Evolutionary conservation across 495 filamentous ascomycete species (phyloP).

Genomic region (Cercophora newfieldiana): DNA sequence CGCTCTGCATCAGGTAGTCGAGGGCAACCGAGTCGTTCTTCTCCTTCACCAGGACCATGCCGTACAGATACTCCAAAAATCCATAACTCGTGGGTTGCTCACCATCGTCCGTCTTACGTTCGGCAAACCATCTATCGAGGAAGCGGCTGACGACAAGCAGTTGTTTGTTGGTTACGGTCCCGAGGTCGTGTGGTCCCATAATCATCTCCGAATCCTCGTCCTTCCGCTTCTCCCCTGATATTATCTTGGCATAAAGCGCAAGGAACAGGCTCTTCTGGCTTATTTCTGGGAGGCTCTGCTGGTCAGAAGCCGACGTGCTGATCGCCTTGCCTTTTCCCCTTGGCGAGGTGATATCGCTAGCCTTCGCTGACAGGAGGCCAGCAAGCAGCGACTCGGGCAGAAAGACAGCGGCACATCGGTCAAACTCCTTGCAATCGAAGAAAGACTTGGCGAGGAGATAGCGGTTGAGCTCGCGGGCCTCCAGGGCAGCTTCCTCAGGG

Average conservation of each 20-base stretch:
- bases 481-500: constrained; percentile 70
- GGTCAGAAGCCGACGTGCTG: constrained; percentile 1
- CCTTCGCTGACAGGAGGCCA: constrained; percentile 54
- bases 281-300: constrained; percentile 43
- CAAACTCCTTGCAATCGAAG: constrained; percentile 94
- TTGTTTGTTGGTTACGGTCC: constrained; percentile 79
- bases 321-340: constrained; percentile 41
- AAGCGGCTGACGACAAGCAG: constrained; percentile 69
- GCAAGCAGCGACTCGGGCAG: constrained; percentile 70
- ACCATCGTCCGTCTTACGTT: constrained; percentile 59
- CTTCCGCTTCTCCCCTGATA: constrained; percentile 93
- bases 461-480: constrained; percentile 74
- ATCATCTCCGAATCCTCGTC: constrained; percentile 98
- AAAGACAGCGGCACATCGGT: constrained; percentile 90
- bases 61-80: constrained; percentile 90
- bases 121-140: constrained; percentile 73
- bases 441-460: constrained; percentile 92
- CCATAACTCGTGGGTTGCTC: constrained; percentile 67
- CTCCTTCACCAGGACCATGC: constrained; percentile 82
- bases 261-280: constrained; percentile 94
- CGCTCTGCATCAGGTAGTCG: constrained; percentile 78
- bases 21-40: constrained; percentile 84
- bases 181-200: constrained; percentile 86
- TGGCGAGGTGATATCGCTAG: constrained; percentile 45
- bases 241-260: constrained; percentile 85